Percentiles rank a stretch among this genome's conserved stretches.
These are phyloP conservation scores for Aaosphaeria pasadenensis DNA, from an alignment of 2,329 filamentous ascomycete species.

Conservation along the genomic window DNA sequence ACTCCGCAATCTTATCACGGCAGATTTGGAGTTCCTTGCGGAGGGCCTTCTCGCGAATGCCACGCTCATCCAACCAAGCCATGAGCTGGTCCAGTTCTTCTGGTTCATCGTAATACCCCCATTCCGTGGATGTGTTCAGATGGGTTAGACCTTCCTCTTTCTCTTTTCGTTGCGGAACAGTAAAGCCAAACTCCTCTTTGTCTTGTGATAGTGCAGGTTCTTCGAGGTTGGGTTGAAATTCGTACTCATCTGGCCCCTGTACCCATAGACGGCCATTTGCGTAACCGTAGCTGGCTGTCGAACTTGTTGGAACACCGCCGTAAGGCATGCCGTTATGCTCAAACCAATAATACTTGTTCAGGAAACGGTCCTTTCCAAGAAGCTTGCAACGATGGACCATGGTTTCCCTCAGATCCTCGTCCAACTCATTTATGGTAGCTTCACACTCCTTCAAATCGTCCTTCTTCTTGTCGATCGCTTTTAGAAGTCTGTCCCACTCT, in stretches of 20 bases:
- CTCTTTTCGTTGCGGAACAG: constrained; percentile 79
- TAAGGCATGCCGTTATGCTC: constrained; percentile 98
- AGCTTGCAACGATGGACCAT: constrained; percentile 88
- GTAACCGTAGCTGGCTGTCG: constrained; percentile 81
- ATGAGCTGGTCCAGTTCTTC: constrained; percentile 75
- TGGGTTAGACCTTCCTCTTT: constrained; percentile 81
- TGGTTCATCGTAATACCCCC: constrained; percentile 87
- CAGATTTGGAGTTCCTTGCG: constrained; percentile 80
- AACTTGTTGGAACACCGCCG: constrained; percentile 80
- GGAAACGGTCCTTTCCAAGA: constrained; percentile 92
- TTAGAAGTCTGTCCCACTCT: constrained; percentile 81
- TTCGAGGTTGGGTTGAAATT: constrained; percentile 53
- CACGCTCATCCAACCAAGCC: constrained; percentile 83
- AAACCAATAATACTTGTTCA: constrained; percentile 99
- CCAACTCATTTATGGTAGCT: constrained; percentile 77
- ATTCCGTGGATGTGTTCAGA: constrained; percentile 73
- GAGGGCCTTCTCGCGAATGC: constrained; percentile 80
- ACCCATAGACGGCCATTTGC: constrained; percentile 96
- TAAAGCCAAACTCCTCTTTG: constrained; percentile 72
- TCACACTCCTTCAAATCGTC: constrained; percentile 77
- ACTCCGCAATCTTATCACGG: constrained; percentile 69
- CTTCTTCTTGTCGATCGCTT: constrained; percentile 86
- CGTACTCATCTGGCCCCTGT: constrained; percentile 87
- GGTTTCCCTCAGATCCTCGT: constrained; percentile 90
- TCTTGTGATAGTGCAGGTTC: constrained; percentile 73